Evolutionary conservation across 108 stramenopile species (phyloP).

Genomic region (Cyclotella baltica): DNA sequence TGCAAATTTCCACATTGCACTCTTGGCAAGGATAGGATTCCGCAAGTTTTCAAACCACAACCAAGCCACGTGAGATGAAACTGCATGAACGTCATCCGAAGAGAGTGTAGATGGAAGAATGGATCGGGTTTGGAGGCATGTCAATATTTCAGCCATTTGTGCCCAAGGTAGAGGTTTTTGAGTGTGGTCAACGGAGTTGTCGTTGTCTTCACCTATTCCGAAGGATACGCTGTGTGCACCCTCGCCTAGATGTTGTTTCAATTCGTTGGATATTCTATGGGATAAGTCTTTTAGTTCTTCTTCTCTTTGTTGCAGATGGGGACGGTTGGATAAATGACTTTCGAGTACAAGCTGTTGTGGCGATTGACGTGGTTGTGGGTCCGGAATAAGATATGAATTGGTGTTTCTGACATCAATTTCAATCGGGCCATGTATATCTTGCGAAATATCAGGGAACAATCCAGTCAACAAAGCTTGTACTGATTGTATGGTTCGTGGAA

Average conservation of each 20-base stretch:
- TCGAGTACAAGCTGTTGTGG: conserved; percentile 73
- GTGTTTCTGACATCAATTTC: conserved; percentile 78
- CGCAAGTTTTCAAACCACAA: conserved; percentile 80
- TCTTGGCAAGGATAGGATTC: conserved; percentile 67
- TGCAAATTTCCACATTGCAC: conserved; percentile 76
- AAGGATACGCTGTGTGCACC: conserved; percentile 68
- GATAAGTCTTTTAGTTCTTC: conserved; percentile 59
- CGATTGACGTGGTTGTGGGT: conserved; percentile 80
- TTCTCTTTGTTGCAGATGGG: conserved; percentile 69
- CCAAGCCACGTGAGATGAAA: conserved; percentile 73
- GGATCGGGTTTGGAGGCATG: conserved; percentile 66
- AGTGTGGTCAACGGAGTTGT: neutral
- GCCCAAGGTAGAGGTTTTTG: conserved; percentile 65
- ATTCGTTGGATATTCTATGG: conserved; percentile 54
- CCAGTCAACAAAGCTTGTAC: conserved; percentile 81
- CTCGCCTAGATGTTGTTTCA: conserved; percentile 54
- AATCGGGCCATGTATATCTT: conserved; percentile 26
- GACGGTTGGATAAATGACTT: conserved; percentile 51
- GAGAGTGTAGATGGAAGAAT: conserved; percentile 67
- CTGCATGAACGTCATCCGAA: conserved; percentile 61
- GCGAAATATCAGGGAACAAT: conserved; percentile 59
- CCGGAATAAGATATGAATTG: conserved; percentile 72
- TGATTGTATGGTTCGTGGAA: conserved; percentile 82
- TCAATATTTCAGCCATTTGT: conserved; percentile 80
- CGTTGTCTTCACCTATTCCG: conserved; percentile 76